Evolutionary conservation across 108 stramenopile genomes (phyloP), one percentile per base, ranked within the genome.

Genomic region (Cyclotella sp.): DNA sequence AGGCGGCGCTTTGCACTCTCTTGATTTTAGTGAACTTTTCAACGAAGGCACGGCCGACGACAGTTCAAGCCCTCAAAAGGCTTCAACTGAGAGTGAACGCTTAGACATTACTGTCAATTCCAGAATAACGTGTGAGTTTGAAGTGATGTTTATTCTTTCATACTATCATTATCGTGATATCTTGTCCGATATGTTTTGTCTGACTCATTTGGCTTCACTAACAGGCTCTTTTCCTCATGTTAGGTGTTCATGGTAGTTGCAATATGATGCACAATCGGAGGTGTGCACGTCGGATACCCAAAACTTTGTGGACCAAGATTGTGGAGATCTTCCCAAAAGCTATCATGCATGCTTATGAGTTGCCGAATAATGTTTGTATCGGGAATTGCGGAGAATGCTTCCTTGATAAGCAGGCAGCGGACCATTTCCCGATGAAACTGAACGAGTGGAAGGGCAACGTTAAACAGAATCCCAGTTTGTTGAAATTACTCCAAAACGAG

Each of bases 311-410:
- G 92, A 29, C 16, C 3, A 77, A 78, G 45, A 67, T 93, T 27
- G 69, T 68, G n/a, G 60, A 75, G 30, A 45, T 90, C 6, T 91
- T 90, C 59, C 92, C 92, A 19, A 47, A 84, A 51, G 84, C 92
- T 27, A 84, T 84, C 9, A 0, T n/a, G 34, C 81, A 82, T 29
- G 22, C 13, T 52, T 78, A 68, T 63, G 49, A 72, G 44, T 53
- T 29, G 1, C 29, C 46, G 24, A 62, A 51, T 55, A 73, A 64
- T 29, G 27, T 54, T 28, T 55, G 68, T 19, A 70, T 71, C 26
- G 83, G 83, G 16, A 80, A 84, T 51, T 84, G 83, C 28, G 45
- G 27, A 11, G 19, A 70, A 45, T 84, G 83, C 61, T 70, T 70
- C 58, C n/a, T 30, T 8, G 83, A 75, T 5, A 79, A 76, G 43